Base-by-base conservation (phyloP, 2,329 filamentous ascomycete species). In the Cercospora beticola region DNA sequence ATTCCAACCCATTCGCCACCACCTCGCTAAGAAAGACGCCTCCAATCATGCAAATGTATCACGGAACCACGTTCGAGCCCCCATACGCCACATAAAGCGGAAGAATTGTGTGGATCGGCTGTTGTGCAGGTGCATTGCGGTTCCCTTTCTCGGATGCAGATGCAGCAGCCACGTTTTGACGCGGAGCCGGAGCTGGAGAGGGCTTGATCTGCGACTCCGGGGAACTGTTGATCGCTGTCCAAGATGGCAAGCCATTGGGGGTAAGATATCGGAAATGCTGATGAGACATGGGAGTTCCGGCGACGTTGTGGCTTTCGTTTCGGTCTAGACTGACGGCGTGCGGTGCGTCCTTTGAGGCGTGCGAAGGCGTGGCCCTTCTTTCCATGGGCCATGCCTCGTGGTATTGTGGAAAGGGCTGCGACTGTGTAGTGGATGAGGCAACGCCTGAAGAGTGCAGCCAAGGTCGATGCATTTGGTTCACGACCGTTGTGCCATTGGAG, bases 181-280 rank as follows among this genome's bases (percentile, higher is more conserved):
- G 56, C 56, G 56, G 56, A 33, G 28, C 30, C 28, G 56, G 31
- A 59, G 56, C 49, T 16, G 14, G 12, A 30, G 23, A 26, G 8
- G 28, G 31, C 56, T 18, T 59, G 56, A 9, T 6, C n/a, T 58
- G 52, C 31, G 36, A 33, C 49, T 64, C 62, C 49, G 56, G 28
- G 56, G 30, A 18, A 7, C n/a, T 65, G 52, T 54, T 58, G 52
- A 65, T 65, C 8, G 62, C 62, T 14, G 62, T 65, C 62, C 62
- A 65, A 14, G 62, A 65, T 30, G 62, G 62, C 54, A 65, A 58
- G 33, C 62, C 62, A 46, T 31, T 26, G 9, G 54, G 52, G 28
- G 62, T 65, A 16, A 54, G 62, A 43, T 65, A 65, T 59, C 23
- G 31, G 36, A 65, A 65, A 10, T 54, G 14, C 21, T 43, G 52